Conservation (phyloP, 1,284 basidiomycete species). For the Rhodotorula glutinis region DNA sequence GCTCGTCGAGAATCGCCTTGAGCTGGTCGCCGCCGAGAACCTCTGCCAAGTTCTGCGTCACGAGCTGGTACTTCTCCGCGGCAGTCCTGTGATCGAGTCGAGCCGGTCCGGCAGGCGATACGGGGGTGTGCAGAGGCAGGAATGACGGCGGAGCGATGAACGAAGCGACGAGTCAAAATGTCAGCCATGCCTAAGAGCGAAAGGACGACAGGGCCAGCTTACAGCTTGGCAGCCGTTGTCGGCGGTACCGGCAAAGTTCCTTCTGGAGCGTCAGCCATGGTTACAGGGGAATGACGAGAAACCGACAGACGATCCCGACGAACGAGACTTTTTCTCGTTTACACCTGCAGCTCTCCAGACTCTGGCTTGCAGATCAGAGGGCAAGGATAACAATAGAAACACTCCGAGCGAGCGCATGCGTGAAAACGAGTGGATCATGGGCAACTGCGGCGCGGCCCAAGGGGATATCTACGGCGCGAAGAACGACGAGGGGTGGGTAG, state of each 20-base stretch:
- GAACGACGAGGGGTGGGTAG: no score
- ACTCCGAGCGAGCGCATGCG: no score
- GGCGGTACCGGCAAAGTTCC: constrained; percentile 21
- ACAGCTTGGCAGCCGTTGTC: constrained; percentile 18
- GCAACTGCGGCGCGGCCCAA: no score
- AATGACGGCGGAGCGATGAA: background rate
- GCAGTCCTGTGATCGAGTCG: constrained; percentile 35
- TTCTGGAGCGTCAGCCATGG: constrained; percentile 19
- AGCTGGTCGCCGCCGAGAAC: constrained; percentile 81
- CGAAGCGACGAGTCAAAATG: background rate
- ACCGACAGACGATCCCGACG: background rate
- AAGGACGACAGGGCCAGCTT: background rate
- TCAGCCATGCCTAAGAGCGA: background rate
- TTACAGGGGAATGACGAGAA: background rate
- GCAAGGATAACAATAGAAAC: no score
- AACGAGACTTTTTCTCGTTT: no score
- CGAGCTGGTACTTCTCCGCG: constrained; percentile 74
- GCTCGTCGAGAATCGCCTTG: constrained; percentile 75
- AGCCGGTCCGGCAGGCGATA: background rate
- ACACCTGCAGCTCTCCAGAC: no score
- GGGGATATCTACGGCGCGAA: no score
- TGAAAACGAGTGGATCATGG: no score
- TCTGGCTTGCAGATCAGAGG: no score
- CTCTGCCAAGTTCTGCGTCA: constrained; percentile 83
- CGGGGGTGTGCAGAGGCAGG: no score